Evolutionary conservation across 1,284 basidiomycete genomes (phyloP).

Genomic region (Ganoderma multipileum): DNA sequence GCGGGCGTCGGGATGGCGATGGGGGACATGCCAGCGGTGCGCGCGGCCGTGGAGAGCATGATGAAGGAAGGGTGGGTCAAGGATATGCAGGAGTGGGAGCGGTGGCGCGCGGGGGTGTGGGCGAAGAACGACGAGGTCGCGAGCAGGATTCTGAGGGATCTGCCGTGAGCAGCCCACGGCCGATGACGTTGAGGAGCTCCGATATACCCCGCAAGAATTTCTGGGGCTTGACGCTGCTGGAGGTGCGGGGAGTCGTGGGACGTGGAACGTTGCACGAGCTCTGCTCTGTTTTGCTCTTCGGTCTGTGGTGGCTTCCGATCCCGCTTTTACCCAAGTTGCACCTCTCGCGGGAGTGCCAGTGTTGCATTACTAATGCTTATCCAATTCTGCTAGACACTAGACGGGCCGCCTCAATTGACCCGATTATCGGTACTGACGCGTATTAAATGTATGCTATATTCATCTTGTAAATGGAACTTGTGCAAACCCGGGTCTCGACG

Average conservation of each 20-base stretch:
- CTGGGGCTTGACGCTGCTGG: constrained; percentile 1
- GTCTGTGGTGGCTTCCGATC: neutral
- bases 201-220: neutral
- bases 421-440: constrained; percentile 4
- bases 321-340: neutral
- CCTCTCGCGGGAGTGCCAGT: constrained; percentile 13
- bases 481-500: neutral
- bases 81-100: constrained; percentile 22
- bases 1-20: constrained; percentile 25
- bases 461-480: neutral
- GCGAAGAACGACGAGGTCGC: constrained; percentile 29
- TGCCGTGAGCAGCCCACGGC: constrained; percentile 15
- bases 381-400: neutral
- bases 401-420: constrained; percentile 2
- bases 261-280: neutral
- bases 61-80: constrained; percentile 30
- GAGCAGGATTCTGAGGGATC: constrained; percentile 30
- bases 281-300: neutral
- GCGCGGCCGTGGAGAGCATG: constrained; percentile 28
- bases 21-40: constrained; percentile 21
- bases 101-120: constrained; percentile 34
- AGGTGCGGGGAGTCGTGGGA: neutral
- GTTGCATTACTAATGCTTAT: constrained; percentile 18
- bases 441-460: constrained; percentile 13
- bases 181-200: neutral